These are phyloP conservation scores for Corynascus novoguineensis DNA, from an alignment of 495 filamentous ascomycete species.

Conservation along the genomic window DNA sequence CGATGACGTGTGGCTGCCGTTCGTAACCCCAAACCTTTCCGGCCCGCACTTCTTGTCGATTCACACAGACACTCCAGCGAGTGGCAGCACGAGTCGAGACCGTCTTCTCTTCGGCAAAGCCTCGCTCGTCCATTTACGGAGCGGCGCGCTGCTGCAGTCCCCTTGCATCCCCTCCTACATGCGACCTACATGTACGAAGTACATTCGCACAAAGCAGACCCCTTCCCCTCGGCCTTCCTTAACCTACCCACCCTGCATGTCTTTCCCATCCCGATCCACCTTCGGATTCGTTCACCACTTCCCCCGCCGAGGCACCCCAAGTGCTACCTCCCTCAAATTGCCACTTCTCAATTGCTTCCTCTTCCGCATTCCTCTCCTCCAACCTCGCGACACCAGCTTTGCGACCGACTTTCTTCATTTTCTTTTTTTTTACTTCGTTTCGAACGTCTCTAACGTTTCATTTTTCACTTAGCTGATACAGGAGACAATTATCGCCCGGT, in stretches of 20 bases:
- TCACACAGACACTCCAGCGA: conserved; percentile 18
- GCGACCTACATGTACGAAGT: conserved; percentile 28
- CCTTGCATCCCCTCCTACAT: conserved; percentile 35
- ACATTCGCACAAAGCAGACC: conserved; percentile 10
- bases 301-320: conserved; percentile 27
- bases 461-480: conserved; percentile 41
- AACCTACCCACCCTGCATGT: conserved; percentile 43
- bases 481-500: conserved; percentile 51
- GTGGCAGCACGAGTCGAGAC: conserved; percentile 10
- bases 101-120: conserved; percentile 18
- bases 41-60: conserved; percentile 25
- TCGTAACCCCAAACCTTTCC: conserved; percentile 26
- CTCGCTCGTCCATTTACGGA: conserved; percentile 25
- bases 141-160: conserved; percentile 36
- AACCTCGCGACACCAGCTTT: conserved; percentile 10
- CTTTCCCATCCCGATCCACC: conserved; percentile 37
- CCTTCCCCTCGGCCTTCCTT: conserved; percentile 21
- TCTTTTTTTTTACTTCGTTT: conserved; percentile 17
- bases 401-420: conserved; percentile 10
- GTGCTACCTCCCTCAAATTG: conserved; percentile 30
- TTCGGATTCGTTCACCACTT: conserved; percentile 29
- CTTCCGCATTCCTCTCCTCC: conserved; percentile 16
- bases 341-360: conserved; percentile 29
- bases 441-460: conserved; percentile 35
- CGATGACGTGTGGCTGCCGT: conserved; percentile 39